Evolutionary conservation across 495 filamentous ascomycete genomes (phyloP), one percentile per base, ranked within the genome.

Genomic region (Penicillium manginii): DNA sequence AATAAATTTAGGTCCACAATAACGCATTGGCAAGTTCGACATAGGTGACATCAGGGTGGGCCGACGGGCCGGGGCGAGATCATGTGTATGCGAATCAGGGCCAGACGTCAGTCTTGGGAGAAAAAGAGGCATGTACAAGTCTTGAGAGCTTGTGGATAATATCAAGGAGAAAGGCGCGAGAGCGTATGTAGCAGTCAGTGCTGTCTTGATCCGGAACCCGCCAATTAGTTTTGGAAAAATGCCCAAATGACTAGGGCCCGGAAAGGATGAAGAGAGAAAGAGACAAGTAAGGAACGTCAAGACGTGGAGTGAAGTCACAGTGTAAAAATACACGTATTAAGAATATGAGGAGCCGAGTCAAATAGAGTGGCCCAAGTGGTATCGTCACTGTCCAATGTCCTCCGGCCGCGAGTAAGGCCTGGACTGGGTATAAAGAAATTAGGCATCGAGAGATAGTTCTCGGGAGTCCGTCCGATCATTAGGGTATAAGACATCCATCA

Each of bases 401-500:
- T 50, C 33, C 26, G 52, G 22, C 40, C 40, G 19, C 7, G 52
- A 45, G 43, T 42, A 58, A 65, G 50, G 40, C 51, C 55, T 39
- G 52, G 29, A 32, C 33, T 57, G 59, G 58, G 61, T 64, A 65
- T 66, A 66, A 60, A 26, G 57, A 49, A 54, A 60, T 54, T 60
- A 62, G 62, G 58, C 65, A 64, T 64, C 60, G 59, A 59, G 40
- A 23, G 48, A 43, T n/a, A 52, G 43, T 33, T 50, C 49, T 51
- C 50, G 53, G 55, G 50, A 55, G 53, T 53, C 50, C 51, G 42
- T 49, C 55, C 49, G 54, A 59, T 64, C 61, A 70, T 67, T 58
- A 70, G 64, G 61, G 67, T 70, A 67, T 65, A 56, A 60, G 39
- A 62, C 52, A 57, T 40, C 57, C 62, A 47, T 63, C 50, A 62